Conservation (phyloP, 1,139 yeast species). For the Saccharomyces pastorianus region DNA sequence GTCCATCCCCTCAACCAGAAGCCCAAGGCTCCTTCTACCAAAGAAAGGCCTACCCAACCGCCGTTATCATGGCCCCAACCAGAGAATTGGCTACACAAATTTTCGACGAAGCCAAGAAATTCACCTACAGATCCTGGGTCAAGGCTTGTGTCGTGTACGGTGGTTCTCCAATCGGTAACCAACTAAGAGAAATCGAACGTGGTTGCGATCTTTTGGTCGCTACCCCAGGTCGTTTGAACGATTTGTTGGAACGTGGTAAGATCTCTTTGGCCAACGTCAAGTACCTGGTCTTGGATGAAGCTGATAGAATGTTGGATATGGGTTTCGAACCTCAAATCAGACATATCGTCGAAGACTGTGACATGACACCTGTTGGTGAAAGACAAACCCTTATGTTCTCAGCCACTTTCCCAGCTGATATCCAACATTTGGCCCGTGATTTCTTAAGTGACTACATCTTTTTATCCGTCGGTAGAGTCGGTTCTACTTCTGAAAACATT, state of each 20-base stretch:
- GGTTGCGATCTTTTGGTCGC: slow-evolving; percentile 97
- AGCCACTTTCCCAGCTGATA: slow-evolving; percentile 97
- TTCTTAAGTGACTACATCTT: slow-evolving; percentile 92
- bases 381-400: slow-evolving; percentile 98
- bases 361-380: slow-evolving; percentile 83
- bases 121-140: slow-evolving; percentile 97
- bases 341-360: slow-evolving; percentile 95
- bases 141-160: slow-evolving; percentile 95
- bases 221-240: slow-evolving; percentile 98
- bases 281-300: slow-evolving; percentile 94
- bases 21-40: slow-evolving; percentile 41
- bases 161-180: slow-evolving; percentile 89
- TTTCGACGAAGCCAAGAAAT: slow-evolving; percentile 90
- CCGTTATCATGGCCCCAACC: slow-evolving; percentile 93
- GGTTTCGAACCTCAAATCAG: slow-evolving; percentile 99
- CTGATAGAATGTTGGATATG: slow-evolving; percentile 99
- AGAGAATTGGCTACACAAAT: slow-evolving; percentile 98
- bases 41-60: slow-evolving; percentile 87
- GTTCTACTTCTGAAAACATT: slow-evolving; percentile 94
- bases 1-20: slow-evolving; percentile 67
- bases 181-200: slow-evolving; percentile 79
- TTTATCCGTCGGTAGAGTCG: slow-evolving; percentile 96
- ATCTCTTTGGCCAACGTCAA: slow-evolving; percentile 84
- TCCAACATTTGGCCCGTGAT: slow-evolving; percentile 94
- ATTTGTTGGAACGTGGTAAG: slow-evolving; percentile 88